These are phyloP conservation scores for Kalmusia sp. DNA, from an alignment of 2,329 filamentous ascomycete species.

Conservation along the genomic window DNA sequence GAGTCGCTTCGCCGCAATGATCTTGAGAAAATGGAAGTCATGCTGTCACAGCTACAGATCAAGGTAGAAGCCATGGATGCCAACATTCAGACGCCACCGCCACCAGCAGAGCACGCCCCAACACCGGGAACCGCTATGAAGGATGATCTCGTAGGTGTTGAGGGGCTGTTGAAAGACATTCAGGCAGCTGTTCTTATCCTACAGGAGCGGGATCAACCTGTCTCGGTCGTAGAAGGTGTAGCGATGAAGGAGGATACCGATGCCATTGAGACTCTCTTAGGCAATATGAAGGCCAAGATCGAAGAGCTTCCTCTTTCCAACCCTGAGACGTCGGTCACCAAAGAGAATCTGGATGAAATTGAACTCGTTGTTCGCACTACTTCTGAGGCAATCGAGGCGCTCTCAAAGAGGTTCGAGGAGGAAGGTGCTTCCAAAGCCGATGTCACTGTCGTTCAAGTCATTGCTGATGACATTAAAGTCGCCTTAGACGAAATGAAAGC, in stretches of 20 bases:
- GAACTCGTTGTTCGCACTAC: constrained; percentile 77
- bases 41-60: constrained; percentile 81
- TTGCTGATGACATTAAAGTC: constrained; percentile 78
- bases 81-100: constrained; percentile 55
- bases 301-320: constrained; percentile 76
- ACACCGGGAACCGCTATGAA: constrained; percentile 53
- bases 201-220: constrained; percentile 34
- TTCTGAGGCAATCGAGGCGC: constrained; percentile 72
- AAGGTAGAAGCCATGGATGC: constrained; percentile 82
- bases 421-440: constrained; percentile 79
- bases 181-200: constrained; percentile 60
- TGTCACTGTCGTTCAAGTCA: constrained; percentile 75
- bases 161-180: constrained; percentile 60
- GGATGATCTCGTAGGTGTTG: constrained; percentile 58
- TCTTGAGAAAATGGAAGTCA: constrained; percentile 82
- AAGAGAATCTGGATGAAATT: constrained; percentile 65
- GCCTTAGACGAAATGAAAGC: constrained; percentile 73
- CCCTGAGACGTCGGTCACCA: constrained; percentile 71
- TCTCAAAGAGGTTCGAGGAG: constrained; percentile 71
- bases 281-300: constrained; percentile 86
- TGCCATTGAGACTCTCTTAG: constrained; percentile 87
- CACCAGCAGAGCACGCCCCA: constrained; percentile 38
- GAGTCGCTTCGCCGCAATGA: constrained; percentile 72
- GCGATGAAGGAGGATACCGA: constrained; percentile 84
- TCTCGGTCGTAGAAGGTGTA: constrained; percentile 54